Base-by-base conservation (phyloP, 2,329 filamentous ascomycete genomes). In the Coleophoma eucalyptorum region DNA sequence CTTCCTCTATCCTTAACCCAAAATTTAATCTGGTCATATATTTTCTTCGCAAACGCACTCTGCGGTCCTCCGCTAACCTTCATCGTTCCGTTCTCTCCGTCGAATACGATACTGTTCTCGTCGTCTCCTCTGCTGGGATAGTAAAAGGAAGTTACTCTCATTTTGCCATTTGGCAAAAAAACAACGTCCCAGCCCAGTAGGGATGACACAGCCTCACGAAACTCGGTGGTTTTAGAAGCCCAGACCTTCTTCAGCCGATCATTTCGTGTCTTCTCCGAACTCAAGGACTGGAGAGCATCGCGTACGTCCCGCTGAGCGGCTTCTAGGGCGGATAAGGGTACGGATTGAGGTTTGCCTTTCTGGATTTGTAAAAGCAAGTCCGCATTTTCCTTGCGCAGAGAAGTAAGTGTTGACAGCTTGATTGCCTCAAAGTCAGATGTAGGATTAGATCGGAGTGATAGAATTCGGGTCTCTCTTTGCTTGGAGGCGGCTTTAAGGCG, bases 91-190 rank as follows among this genome's bases (percentile, higher is more conserved):
- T 88, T 85, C 72, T 97, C 91, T 47, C 91, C 91, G 69, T 96
- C 91, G 67, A 97, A 97, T 0, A 96, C 83, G 53, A 87, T 86
- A 51, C 79, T 83, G 59, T 86, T 86, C 67, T 87, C 84, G 16
- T 88, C 83, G 6, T 78, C 65, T 67, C 82, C 71, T 54, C 70
- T 69, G 2, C 81, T 85, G 0, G 91, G 87, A 65, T 88, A 89
- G 65, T 93, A 95, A 58, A 93, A 87, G 53, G 81, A 87, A 49
- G 93, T 95, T 19, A 97, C 90, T 32, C 90, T 86, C 71, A 97
- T 95, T 63, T 96, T 93, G 40, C 94, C 94, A 67, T 96, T 96
- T n/a, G 92, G 91, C 67, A 97, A 87, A 67, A 99, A 97, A 32
- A 94, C 91, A 12, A 97, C 83, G 48, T 93, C 93, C 87, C 92